Evolutionary conservation across 2,329 filamentous ascomycete species (phyloP).

Genomic region (Juglanconis oblonga): DNA sequence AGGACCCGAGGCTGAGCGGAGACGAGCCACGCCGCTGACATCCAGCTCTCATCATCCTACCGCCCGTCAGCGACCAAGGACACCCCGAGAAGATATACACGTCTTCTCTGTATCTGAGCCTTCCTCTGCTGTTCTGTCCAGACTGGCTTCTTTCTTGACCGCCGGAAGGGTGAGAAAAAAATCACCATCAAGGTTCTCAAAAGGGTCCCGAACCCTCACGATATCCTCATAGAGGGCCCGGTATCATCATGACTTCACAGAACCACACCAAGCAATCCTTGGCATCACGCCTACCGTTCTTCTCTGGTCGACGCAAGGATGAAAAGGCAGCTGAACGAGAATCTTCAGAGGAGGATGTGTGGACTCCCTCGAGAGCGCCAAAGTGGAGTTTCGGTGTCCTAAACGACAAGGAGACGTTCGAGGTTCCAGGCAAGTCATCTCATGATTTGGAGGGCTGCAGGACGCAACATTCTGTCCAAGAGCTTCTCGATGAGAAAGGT

Average conservation of each 20-base stretch:
- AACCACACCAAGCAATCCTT: background rate
- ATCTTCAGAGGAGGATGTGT: constrained; percentile 8
- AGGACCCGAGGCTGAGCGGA: background rate
- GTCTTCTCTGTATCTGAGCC: background rate
- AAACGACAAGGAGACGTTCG: constrained; percentile 75
- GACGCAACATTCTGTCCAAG: background rate
- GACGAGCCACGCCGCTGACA: background rate
- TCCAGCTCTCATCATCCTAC: background rate
- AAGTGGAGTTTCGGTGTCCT: constrained; percentile 75
- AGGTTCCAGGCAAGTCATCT: constrained; percentile 70
- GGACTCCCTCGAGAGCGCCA: constrained; percentile 16
- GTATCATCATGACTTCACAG: constrained; percentile 3
- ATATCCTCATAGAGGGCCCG: background rate
- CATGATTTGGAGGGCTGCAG: background rate
- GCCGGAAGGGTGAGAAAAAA: background rate
- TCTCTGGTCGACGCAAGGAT: background rate
- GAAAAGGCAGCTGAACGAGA: background rate
- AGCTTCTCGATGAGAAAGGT: background rate
- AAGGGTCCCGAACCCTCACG: background rate
- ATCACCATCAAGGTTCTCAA: background rate
- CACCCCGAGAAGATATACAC: background rate
- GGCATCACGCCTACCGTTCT: constrained; percentile 8
- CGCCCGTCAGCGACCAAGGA: background rate
- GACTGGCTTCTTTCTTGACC: too few relatives aligned
- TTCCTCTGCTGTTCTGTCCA: too few relatives aligned